These are phyloP conservation scores for Esteya vermicola DNA, from an alignment of 2,329 filamentous ascomycete genomes.

Conservation along the genomic window DNA sequence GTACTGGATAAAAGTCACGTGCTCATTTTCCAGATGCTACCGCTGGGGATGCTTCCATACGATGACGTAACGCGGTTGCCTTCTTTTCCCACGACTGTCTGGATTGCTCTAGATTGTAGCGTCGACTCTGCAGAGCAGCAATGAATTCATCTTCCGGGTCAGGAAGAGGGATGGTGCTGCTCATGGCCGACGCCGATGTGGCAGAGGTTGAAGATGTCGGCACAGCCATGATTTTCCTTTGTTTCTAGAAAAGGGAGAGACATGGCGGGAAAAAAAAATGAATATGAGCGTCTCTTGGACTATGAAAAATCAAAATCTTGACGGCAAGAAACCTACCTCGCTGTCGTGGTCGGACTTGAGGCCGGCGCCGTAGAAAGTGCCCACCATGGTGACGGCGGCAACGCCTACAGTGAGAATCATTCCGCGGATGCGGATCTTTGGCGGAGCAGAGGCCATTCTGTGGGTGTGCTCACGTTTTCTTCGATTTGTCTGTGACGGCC, in stretches of 20 bases:
- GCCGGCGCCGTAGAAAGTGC: conserved; percentile 18
- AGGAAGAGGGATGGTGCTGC: too few relatives aligned
- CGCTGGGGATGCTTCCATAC: conserved; percentile 15
- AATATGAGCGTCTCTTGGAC: too few relatives aligned
- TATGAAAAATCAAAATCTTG: too few relatives aligned
- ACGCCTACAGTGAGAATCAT: conserved; percentile 12
- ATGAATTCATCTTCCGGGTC: conserved; percentile 15
- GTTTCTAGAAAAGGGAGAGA: conserved; percentile 5
- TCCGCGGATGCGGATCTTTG: conserved; percentile 9
- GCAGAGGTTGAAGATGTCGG: not conserved
- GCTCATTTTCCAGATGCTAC: too few relatives aligned
- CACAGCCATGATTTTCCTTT: conserved; percentile 5
- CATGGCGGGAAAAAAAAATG: too few relatives aligned
- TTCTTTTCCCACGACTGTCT: conserved; percentile 17
- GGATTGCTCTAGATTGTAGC: conserved; percentile 12
- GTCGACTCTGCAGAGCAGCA: conserved; percentile 16
- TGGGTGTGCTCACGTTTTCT: too few relatives aligned
- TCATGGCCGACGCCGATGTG: conserved; percentile 9
- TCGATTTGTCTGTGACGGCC: too few relatives aligned
- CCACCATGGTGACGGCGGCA: conserved; percentile 16
- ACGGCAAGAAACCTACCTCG: conserved; percentile 1
- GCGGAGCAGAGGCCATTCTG: too few relatives aligned
- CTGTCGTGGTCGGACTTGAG: conserved; percentile 17
- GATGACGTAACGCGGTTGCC: conserved; percentile 14
- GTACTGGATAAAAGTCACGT: too few relatives aligned